Evolutionary conservation across 306 rosid genomes (phyloP).

Genomic region (Gastrolobium villosum): DNA sequence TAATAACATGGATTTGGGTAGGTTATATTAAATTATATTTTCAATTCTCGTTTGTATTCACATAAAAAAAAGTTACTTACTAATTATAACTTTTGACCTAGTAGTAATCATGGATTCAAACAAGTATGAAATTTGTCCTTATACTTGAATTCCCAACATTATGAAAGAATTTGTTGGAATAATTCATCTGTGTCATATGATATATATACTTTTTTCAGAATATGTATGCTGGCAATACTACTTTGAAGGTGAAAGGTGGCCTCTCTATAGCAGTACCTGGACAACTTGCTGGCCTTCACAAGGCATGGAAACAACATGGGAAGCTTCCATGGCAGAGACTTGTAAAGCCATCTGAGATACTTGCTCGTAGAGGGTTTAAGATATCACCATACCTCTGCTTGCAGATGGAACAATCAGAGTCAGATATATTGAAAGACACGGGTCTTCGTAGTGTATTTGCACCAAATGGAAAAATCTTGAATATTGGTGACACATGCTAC

Average conservation of each 20-base stretch:
- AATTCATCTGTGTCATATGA: neutral
- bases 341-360: constrained; percentile 73
- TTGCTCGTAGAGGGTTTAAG: constrained; percentile 75
- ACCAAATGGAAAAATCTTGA: constrained; percentile 72
- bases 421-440: constrained; percentile 59
- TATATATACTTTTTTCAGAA: constrained; percentile 53
- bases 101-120: too few species aligned
- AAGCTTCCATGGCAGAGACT: constrained; percentile 83
- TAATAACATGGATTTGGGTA: too few species aligned
- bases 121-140: too few species aligned
- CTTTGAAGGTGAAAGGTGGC: constrained; percentile 65
- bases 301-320: constrained; percentile 78
- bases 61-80: too few species aligned
- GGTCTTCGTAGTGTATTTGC: constrained; percentile 76
- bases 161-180: neutral
- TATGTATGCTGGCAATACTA: constrained; percentile 72
- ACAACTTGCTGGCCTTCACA: constrained; percentile 80
- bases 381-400: constrained; percentile 71
- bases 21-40: too few species aligned
- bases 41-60: too few species aligned
- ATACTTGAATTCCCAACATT: neutral
- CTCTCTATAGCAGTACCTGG: constrained; percentile 84
- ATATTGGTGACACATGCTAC: constrained; percentile 58
- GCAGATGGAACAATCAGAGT: constrained; percentile 65
- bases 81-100: too few species aligned